Conservation (phyloP, 805 yeast genomes). For the Candida broadrunensis region DNA sequence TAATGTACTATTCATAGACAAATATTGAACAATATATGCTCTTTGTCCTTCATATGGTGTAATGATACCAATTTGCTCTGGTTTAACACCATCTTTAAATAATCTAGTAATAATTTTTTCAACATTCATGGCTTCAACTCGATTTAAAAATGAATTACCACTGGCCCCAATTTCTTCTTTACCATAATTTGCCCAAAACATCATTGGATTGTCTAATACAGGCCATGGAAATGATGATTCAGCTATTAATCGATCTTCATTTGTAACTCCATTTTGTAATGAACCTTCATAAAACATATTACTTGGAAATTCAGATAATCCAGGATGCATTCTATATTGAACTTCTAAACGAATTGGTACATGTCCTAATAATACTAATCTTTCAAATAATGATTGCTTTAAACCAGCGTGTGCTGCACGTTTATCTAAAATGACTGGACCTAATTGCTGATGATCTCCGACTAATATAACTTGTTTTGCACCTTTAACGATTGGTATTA, state of each 20-base stretch:
- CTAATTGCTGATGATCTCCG: slow-evolving; percentile 95
- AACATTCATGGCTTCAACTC: slow-evolving; percentile 87
- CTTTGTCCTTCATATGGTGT: slow-evolving; percentile 96
- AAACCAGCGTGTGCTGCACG: slow-evolving; percentile 86
- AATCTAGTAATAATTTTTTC: slow-evolving; percentile 72
- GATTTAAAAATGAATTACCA: slow-evolving; percentile 79
- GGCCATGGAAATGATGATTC: slow-evolving; percentile 88
- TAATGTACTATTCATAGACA: slow-evolving; percentile 68
- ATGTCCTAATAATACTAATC: slow-evolving; percentile 78
- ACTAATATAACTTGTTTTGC: slow-evolving; percentile 86
- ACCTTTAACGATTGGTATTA: slow-evolving; percentile 86
- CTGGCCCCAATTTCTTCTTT: slow-evolving; percentile 81
- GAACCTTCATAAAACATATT: slow-evolving; percentile 92
- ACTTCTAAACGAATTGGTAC: slow-evolving; percentile 84
- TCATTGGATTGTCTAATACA: slow-evolving; percentile 78
- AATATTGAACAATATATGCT: slow-evolving; percentile 72
- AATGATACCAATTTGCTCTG: slow-evolving; percentile 84
- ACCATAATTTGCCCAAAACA: slow-evolving; percentile 91
- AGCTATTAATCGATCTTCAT: slow-evolving; percentile 58
- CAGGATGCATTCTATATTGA: slow-evolving; percentile 94
- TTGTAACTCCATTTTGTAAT: slow-evolving; percentile 86
- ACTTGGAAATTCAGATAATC: slow-evolving; percentile 80
- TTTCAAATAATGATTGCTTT: slow-evolving; percentile 81
- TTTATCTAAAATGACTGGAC: slow-evolving; percentile 82
- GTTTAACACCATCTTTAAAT: slow-evolving; percentile 73